Base-by-base conservation (phyloP, 2,329 filamentous ascomycete genomes). In the Ilyonectria sp. region DNA sequence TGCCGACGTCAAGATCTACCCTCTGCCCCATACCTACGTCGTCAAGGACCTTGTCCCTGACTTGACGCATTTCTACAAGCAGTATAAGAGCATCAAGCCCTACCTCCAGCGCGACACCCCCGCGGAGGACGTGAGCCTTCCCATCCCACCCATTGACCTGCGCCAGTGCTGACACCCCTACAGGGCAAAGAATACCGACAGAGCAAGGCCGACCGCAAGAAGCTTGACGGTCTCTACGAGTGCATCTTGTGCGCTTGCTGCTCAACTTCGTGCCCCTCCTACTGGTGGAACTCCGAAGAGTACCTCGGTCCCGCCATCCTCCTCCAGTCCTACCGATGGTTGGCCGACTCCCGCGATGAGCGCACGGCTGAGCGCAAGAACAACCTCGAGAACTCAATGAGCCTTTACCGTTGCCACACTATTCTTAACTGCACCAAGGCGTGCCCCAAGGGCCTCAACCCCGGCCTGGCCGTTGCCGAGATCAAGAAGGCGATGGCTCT, bases 201-300 rank as follows among this genome's bases (percentile, higher is more conserved):
- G 85, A 93, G 87, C 77, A 95, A 94, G 83, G 94, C 90, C 76
- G 95, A 99, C 76, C 94, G 96, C 80, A 93, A 91, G 86, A 99
- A 97, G 91, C 92, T 99, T 63, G 96, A 98, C 81, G 96, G 96
- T 73, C 91, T 98, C 33, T 98, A 99, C 87, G 96, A 99, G 86
- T 99, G 96, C 86, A 98, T 99, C 83, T 92, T 99, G 66, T 99
- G 96, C 88, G 95, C 95, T 76, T 99, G 96, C 91, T 99, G 96
- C 91, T 96, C 93, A 74, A 99, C 96, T 23, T 97, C 95, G 53
- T 99, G 96, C 89, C 96, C 96, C n/a, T 98, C 94, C 19, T 99
- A 99, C 89, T 99, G 96, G 96, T 99, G 96, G 96, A 99, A 99
- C 88, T 91, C 92, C 76, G 95, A 98, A 85, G 95, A 98, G 84